Base-by-base conservation (phyloP, 108 stramenopile genomes). In the Nitzschia putrida region DNA sequence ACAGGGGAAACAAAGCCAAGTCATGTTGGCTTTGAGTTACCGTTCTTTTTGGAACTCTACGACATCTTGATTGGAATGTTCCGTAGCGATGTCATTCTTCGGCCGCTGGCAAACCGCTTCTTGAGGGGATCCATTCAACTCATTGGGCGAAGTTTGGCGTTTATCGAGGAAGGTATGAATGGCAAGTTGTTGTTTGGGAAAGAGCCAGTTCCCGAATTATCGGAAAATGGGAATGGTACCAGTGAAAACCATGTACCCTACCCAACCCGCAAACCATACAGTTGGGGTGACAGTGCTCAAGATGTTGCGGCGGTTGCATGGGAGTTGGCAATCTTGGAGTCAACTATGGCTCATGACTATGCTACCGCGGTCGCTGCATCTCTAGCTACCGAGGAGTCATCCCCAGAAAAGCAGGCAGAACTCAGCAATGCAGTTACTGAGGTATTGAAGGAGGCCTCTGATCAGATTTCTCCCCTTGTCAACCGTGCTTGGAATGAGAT, bases 251-350 rank as follows among this genome's bases (percentile, higher is more conserved):
- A 16, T 53, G 5, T 51, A 39, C 64, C 69, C 24, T 44, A 50
- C 20, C 64, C 74, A 11, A 60, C 70, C 6, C 66, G 75, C 16
- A n/a, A 11, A 20, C 64, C 89, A 3, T 94, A 94, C 67, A 78
- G 57, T 53, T 94, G 93, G 93, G 85, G 84, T 37, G 83, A 89
- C 21, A 77, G 86, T 18, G 72, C 83, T 13, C 76, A 83, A 49
- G 89, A 92, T 74, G 85, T 95, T 51, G 93, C 89, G 12, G 66
- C 85, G 13, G 93, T 95, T 12, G 73, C 93, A 22, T 95, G 93
- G 93, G 93, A 95, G 29, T 65, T 95, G 44, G 83, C 89, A 4
- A 83, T 94, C 42, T 79, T 94, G 18, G 88, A 90, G 41, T 74
- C 81, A 26, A 73, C 63, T 16, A 54, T 94, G 64, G 65, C 79